Evolutionary conservation across 768 basidiomycete species (phyloP).

Genomic region (Peribolospora kevripleyi): DNA sequence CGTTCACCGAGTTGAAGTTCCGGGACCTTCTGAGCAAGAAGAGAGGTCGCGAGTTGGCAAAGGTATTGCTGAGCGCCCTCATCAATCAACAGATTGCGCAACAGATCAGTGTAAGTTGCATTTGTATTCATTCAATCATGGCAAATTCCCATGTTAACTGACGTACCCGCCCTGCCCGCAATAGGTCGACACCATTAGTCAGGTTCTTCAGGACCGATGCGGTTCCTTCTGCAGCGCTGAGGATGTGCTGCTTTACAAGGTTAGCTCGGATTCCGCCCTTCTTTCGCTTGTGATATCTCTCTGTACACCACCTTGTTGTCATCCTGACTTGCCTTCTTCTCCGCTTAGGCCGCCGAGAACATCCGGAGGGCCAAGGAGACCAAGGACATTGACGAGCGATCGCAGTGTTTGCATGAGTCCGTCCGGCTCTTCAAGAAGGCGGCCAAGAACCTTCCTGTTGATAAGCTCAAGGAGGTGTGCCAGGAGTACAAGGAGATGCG

Average conservation of each 20-base stretch:
- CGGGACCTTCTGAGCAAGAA: slow-evolving; percentile 65
- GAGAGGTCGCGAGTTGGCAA: slow-evolving; percentile 64
- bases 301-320: not conserved
- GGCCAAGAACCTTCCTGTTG: slow-evolving; percentile 54
- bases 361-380: slow-evolving; percentile 71
- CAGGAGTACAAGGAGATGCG: slow-evolving; percentile 68
- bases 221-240: slow-evolving; percentile 95
- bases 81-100: slow-evolving; percentile 97
- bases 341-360: slow-evolving; percentile 61
- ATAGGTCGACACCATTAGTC: slow-evolving; percentile 88
- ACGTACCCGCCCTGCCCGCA: not conserved
- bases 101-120: slow-evolving; percentile 55
- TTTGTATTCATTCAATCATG: not conserved
- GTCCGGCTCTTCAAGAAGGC: slow-evolving; percentile 72
- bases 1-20: slow-evolving; percentile 48
- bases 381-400: slow-evolving; percentile 43
- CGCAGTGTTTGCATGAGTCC: slow-evolving; percentile 62
- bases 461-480: slow-evolving; percentile 60
- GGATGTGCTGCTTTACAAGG: slow-evolving; percentile 95
- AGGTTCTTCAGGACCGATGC: slow-evolving; percentile 76
- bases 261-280: slow-evolving; percentile 13
- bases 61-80: slow-evolving; percentile 74
- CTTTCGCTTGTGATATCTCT: not conserved
- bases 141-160: not conserved
- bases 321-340: not conserved